Evolutionary conservation across 2,329 filamentous ascomycete genomes (phyloP).

Genomic region (Beauveria varroae): DNA sequence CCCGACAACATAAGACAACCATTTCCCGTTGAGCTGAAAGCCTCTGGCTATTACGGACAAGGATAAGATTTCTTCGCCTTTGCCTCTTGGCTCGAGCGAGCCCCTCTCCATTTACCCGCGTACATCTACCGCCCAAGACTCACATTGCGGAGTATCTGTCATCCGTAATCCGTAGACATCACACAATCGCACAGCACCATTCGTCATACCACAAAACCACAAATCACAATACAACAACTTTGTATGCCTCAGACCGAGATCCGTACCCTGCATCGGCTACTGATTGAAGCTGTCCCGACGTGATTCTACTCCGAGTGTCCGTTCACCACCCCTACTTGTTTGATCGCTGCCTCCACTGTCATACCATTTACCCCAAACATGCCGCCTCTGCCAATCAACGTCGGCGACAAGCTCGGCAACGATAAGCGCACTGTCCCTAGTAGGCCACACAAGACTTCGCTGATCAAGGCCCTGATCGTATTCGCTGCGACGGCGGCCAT

Average conservation of each 20-base stretch:
- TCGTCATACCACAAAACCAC: too few relatives aligned
- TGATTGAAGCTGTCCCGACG: background rate
- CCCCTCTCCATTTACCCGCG: too few relatives aligned
- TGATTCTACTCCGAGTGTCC: background rate
- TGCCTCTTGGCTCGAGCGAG: too few relatives aligned
- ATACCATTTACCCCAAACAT: background rate
- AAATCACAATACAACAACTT: background rate
- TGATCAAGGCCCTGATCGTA: background rate
- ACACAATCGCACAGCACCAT: too few relatives aligned
- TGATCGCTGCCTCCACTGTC: background rate
- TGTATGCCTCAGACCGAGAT: background rate
- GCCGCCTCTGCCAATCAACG: constrained; percentile 1
- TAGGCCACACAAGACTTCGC: background rate
- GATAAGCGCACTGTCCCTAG: background rate
- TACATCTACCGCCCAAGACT: too few relatives aligned
- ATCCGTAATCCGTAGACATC: too few relatives aligned
- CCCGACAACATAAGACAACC: too few relatives aligned
- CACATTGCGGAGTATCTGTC: too few relatives aligned
- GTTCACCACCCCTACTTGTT: background rate
- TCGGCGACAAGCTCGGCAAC: background rate
- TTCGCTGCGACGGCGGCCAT: background rate
- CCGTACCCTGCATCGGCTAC: background rate
- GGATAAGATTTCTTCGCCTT: too few relatives aligned
- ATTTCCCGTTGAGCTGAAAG: too few relatives aligned
- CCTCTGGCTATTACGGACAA: too few relatives aligned